phyloP scores from a whole-genome alignment of 2,329 filamentous ascomycete species.

The Ophiocordyceps camponoti-saundersi region DNA sequence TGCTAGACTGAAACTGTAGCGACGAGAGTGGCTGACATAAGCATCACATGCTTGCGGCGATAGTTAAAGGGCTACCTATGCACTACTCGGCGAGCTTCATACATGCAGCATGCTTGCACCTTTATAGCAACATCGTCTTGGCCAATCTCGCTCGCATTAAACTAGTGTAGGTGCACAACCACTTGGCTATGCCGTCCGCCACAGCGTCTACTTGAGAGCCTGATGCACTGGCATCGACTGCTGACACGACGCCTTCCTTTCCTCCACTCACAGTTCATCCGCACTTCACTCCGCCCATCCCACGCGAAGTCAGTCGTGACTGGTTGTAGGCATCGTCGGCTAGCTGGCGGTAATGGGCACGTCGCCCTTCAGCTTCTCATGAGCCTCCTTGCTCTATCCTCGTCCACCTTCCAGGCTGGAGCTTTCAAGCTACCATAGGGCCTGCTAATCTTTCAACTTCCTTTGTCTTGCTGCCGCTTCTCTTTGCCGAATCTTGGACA shows the following conservation, averaged over 20 bases:
- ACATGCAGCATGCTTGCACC: too few relatives aligned
- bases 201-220: slow-evolving; percentile 3
- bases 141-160: slow-evolving; percentile 4
- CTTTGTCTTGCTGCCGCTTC: slow-evolving; percentile 16
- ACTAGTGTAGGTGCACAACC: slow-evolving; percentile 7
- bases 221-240: slow-evolving; percentile 10
- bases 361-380: neutral
- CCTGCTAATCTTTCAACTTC: slow-evolving; percentile 18
- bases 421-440: slow-evolving; percentile 49
- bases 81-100: too few relatives aligned
- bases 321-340: neutral
- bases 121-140: neutral
- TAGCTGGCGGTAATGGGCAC: too few relatives aligned
- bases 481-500: slow-evolving; percentile 19
- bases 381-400: slow-evolving; percentile 2
- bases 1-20: too few relatives aligned
- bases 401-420: slow-evolving; percentile 27
- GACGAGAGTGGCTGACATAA: too few relatives aligned
- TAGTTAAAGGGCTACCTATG: too few relatives aligned
- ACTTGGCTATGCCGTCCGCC: slow-evolving; percentile 10
- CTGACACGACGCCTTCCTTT: slow-evolving; percentile 1
- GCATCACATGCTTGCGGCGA: too few relatives aligned
- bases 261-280: neutral
- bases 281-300: slow-evolving; percentile 1
- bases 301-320: slow-evolving; percentile 1